A percentile compares a stretch with the other conserved stretches of the same genome.
These are phyloP conservation scores for Globisporangium ultimum DNA, from an alignment of 352 stramenopile species.

Conservation along the genomic window DNA sequence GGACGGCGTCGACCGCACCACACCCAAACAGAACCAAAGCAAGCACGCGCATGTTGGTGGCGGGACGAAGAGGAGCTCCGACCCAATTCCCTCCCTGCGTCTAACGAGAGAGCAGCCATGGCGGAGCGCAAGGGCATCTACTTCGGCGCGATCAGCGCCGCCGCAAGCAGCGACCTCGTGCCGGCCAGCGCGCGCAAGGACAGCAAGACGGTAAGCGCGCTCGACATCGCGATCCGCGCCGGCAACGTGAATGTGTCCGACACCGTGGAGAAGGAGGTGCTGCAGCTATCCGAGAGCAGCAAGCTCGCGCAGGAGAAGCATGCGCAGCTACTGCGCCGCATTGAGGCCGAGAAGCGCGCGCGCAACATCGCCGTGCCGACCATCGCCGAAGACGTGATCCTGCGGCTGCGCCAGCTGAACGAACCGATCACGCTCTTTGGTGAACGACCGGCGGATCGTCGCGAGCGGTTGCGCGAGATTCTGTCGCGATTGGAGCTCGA, in stretches of 20 bases:
- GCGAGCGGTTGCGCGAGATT: conserved; percentile 90
- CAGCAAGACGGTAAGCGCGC: conserved; percentile 19
- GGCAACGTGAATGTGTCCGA: conserved; percentile 83
- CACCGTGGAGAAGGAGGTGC: conserved; percentile 73
- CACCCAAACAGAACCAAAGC: neutral
- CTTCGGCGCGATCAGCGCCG: conserved; percentile 66
- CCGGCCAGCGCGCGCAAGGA: conserved; percentile 39
- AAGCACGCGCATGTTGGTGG: neutral
- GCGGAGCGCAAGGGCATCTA: conserved; percentile 77
- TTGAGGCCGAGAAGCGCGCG: conserved; percentile 91
- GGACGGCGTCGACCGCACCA: too few species aligned
- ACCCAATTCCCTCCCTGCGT: neutral
- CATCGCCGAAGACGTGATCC: conserved; percentile 88
- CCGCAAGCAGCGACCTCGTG: conserved; percentile 26
- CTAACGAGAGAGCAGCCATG: conserved; percentile 25
- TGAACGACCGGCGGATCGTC: conserved; percentile 92
- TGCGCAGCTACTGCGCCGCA: conserved; percentile 74
- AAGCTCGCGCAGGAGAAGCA: conserved; percentile 84
- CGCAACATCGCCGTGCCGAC: conserved; percentile 93
- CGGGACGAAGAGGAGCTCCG: neutral
- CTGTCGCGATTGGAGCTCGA: conserved; percentile 81
- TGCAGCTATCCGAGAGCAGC: conserved; percentile 84
- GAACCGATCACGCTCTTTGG: conserved; percentile 95
- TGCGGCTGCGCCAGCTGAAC: conserved; percentile 85
- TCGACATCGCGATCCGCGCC: conserved; percentile 69